Conservation (phyloP, 176 grass and related monocot genomes). For the Zoysia japonica region DNA sequence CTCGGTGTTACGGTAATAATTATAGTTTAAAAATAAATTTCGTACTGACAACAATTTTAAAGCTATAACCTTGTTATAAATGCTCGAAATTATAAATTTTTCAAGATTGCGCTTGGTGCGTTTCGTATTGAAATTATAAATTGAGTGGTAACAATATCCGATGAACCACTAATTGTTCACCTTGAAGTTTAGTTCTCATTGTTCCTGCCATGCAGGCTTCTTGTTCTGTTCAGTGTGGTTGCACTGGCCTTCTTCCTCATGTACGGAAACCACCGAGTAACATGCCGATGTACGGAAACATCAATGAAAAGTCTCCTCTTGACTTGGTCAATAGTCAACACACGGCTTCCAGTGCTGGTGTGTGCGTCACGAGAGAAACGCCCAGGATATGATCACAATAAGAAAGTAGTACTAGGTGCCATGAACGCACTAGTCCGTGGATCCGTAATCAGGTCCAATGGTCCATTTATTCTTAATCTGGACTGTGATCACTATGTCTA, state of each 20-base stretch:
- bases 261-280: constrained; percentile 71
- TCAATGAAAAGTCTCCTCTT: constrained; percentile 54
- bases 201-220: constrained; percentile 53
- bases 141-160: too few relatives aligned
- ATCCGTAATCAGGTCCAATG: constrained; percentile 96
- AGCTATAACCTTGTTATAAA: too few relatives aligned
- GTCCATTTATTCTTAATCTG: constrained; percentile 95
- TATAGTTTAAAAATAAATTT: too few relatives aligned
- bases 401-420: constrained; percentile 74
- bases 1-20: too few relatives aligned
- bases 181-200: neutral
- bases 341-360: constrained; percentile 88
- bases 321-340: constrained; percentile 70
- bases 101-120: too few relatives aligned
- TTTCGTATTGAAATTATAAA: too few relatives aligned
- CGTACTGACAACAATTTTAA: too few relatives aligned
- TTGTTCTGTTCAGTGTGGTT: constrained; percentile 74
- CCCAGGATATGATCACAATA: constrained; percentile 94
- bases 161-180: too few relatives aligned
- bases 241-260: constrained; percentile 76
- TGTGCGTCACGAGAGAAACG: constrained; percentile 94
- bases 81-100: too few relatives aligned
- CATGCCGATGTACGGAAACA: constrained; percentile 58
- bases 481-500: constrained; percentile 98
- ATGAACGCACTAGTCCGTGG: constrained; percentile 98